Conservation (phyloP, 352 stramenopile genomes). For the Pythium volutum region DNA sequence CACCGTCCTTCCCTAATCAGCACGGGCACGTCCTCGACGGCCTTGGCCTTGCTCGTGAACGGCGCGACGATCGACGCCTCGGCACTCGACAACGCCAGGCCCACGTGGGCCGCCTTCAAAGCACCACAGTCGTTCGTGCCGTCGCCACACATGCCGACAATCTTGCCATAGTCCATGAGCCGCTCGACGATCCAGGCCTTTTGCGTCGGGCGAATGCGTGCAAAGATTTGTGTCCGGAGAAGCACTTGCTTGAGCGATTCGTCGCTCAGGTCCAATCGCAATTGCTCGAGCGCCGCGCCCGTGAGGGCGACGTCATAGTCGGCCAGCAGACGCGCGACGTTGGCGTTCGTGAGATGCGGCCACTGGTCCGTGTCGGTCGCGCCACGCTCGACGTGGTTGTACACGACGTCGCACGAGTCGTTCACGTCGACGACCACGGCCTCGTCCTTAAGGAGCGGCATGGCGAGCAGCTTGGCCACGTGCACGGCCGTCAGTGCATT, state of each 20-base stretch:
- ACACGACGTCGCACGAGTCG: constrained; percentile 21
- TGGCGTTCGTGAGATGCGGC: constrained; percentile 30
- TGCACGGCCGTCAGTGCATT: constrained; percentile 53
- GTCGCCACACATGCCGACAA: constrained; percentile 56
- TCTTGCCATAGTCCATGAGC: constrained; percentile 40
- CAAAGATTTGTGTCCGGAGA: constrained; percentile 46
- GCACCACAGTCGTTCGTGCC: constrained; percentile 85
- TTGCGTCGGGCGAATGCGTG: constrained; percentile 47
- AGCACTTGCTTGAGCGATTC: constrained; percentile 42
- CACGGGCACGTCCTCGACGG: constrained; percentile 55
- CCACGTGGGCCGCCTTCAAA: constrained; percentile 83
- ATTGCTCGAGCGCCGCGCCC: constrained; percentile 40
- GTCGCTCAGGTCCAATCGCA: constrained; percentile 27
- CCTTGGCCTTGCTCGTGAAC: constrained; percentile 86
- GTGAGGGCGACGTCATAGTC: constrained; percentile 49
- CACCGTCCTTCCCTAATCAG: constrained; percentile 1
- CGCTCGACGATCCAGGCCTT: constrained; percentile 60
- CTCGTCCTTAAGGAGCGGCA: constrained; percentile 32
- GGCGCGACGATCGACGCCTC: constrained; percentile 85
- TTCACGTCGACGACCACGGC: constrained; percentile 45
- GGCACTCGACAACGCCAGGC: constrained; percentile 76
- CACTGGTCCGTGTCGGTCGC: constrained; percentile 27
- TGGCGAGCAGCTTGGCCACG: constrained; percentile 38
- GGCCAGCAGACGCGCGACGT: constrained; percentile 24
- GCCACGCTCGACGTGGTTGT: constrained; percentile 32